Percentiles rank a stretch among this genome's conserved stretches.
phyloP scores from a whole-genome alignment of 306 rosid species.

The Sicyos edulis region DNA sequence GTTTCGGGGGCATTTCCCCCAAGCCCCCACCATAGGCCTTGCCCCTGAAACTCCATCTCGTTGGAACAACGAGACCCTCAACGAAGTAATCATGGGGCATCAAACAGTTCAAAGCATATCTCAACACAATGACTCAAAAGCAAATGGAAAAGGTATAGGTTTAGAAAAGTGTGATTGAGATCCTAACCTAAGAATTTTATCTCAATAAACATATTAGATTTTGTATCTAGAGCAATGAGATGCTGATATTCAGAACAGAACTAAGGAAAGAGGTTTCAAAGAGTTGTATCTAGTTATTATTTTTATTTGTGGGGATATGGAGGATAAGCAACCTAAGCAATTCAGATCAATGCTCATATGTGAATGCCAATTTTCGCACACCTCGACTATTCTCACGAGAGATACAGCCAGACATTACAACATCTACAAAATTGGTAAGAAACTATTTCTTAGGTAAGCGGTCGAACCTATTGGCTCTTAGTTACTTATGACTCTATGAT shows the following conservation, averaged over 20 bases:
- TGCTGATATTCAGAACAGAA: constrained; percentile 1
- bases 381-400: no score
- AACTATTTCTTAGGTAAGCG: no score
- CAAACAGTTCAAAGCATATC: no score
- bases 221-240: neutral
- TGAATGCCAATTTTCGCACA: no score
- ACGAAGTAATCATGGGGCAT: no score
- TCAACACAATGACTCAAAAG: neutral
- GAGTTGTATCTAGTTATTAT: neutral
- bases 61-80: no score
- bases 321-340: neutral
- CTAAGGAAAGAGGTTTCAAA: neutral
- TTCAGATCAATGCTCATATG: neutral
- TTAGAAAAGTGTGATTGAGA: neutral
- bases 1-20: no score
- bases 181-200: neutral
- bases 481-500: neutral
- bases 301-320: neutral
- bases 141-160: neutral
- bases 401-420: no score
- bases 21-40: no score
- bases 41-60: no score
- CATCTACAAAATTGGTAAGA: no score
- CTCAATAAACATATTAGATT: neutral
- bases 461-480: no score